A percentile compares a stretch with the other conserved stretches of the same genome.
Conservation (phyloP, 2,329 filamentous ascomycete genomes). For the Trichoderma pleuroti region DNA sequence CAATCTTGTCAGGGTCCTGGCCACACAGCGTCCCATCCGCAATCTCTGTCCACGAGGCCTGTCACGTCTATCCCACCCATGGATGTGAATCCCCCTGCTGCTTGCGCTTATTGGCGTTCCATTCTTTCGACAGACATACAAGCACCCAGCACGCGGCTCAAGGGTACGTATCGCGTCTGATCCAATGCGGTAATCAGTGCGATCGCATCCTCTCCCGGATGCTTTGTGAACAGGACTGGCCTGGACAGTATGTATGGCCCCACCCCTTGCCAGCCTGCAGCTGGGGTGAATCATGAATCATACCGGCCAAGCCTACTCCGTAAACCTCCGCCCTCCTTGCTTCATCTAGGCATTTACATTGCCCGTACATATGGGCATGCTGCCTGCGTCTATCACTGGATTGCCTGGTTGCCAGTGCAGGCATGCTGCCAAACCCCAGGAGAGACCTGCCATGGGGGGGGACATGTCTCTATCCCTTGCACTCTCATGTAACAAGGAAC, state of each 20-base stretch:
- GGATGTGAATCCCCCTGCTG: constrained; percentile 1
- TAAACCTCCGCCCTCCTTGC: not conserved
- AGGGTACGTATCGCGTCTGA: constrained; percentile 12
- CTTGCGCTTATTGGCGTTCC: constrained; percentile 11
- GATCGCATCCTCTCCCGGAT: not conserved
- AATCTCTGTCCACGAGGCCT: constrained; percentile 20
- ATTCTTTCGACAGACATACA: not conserved
- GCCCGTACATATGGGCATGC: not conserved
- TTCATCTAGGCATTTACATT: not conserved
- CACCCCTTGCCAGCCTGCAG: not conserved
- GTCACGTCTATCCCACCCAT: constrained; percentile 8
- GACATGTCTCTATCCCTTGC: not conserved
- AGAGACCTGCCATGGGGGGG: not conserved
- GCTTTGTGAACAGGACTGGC: not conserved
- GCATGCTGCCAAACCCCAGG: not conserved
- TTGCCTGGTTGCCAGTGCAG: not conserved
- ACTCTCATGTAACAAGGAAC: not conserved
- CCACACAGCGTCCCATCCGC: constrained; percentile 17
- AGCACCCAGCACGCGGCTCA: constrained; percentile 7
- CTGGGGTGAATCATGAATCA: not conserved
- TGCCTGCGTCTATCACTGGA: not conserved
- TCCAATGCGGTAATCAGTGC: constrained; percentile 21
- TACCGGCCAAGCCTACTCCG: not conserved
- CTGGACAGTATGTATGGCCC: not conserved
- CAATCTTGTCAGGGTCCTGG: constrained; percentile 20